Conservation (phyloP, 495 filamentous ascomycete species). For the Pseudomonodictys pantanalensis region DNA sequence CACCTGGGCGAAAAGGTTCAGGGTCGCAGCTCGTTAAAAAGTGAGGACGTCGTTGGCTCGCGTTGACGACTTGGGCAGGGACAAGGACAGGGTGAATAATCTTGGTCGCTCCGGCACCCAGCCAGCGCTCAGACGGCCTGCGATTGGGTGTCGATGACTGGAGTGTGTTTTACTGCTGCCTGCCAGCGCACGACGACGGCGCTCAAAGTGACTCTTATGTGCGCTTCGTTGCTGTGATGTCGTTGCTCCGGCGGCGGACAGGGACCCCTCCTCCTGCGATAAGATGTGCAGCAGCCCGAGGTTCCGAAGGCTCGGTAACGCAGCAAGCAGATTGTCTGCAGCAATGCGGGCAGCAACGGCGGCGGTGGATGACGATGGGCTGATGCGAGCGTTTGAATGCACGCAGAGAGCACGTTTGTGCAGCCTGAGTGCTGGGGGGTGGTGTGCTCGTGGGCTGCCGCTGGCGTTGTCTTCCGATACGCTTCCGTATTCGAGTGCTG, state of each 20-base stretch:
- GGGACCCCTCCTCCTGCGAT: constrained; percentile 15
- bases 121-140: constrained; percentile 2
- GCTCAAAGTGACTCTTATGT: constrained; percentile 10
- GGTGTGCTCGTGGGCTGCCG: not conserved
- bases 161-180: constrained; percentile 11
- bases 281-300: constrained; percentile 23
- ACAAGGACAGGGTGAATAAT: constrained; percentile 29
- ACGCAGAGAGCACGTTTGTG: not conserved
- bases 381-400: not conserved
- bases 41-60: constrained; percentile 26
- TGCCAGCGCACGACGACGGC: constrained; percentile 10
- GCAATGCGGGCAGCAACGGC: not conserved
- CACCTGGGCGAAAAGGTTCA: constrained; percentile 5
- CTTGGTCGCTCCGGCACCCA: constrained; percentile 28
- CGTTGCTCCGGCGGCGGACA: not conserved
- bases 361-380: not conserved
- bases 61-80: constrained; percentile 10
- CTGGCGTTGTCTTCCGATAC: not conserved
- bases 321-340: constrained; percentile 3
- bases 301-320: constrained; percentile 27
- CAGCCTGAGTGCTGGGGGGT: not conserved
- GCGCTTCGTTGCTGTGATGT: not conserved
- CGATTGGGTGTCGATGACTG: constrained; percentile 21
- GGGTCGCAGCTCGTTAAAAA: constrained; percentile 14
- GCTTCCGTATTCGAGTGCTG: constrained; percentile 6